Base-by-base conservation (phyloP, 1,284 basidiomycete genomes). In the Moesziomyces antarcticus region DNA sequence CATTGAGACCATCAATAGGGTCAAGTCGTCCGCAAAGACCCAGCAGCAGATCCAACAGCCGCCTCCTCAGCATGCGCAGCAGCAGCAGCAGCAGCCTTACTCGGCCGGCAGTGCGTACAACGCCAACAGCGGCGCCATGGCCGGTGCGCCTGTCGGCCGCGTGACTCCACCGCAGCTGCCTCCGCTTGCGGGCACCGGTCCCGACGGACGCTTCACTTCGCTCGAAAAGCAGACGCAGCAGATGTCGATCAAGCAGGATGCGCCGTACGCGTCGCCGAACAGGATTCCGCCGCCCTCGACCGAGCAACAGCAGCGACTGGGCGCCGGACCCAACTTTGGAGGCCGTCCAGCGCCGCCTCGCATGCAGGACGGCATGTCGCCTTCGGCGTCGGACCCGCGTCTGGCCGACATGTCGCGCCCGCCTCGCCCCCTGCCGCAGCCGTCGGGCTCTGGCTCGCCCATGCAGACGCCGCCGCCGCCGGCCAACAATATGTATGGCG, bases 1-100 rank as follows among this genome's bases (percentile, higher is more conserved):
- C 84, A 91, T 94, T 87, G 92, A 88, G 75, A 87, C 88, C 63
- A 94, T 89, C 82, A 93, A 82, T 59, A 78, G 83, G 22, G 74
- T 76, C 58, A 78, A 79, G 55, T 64, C 69, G 35, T 57, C 72
- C 13, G 69, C 78, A 51, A 75, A 74, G 64, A 63, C 65, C 33
- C 69, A 67, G 54, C 63, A 54, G 55, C 58, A 54, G 16, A 40
- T 40, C 37, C 37, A 40, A 14, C 37, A 11, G 37, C 37, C 14
- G 37, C 37, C 16, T 40, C 7, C 18, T 6, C 37, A 18, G 22
- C 50, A 51, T 30, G 51, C 30, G 45, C 46, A 45, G 37, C 62
- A 70, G 33, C 54, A 58, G 40, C 51, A 40, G 18, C 51, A 24
- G 8, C 46, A 33, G 48, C 52, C 56, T 3, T 30, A 41, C 14